Evolutionary conservation across 2,329 filamentous ascomycete genomes (phyloP), one percentile per base, ranked within the genome.

Genomic region (Leptographium wingfieldii): DNA sequence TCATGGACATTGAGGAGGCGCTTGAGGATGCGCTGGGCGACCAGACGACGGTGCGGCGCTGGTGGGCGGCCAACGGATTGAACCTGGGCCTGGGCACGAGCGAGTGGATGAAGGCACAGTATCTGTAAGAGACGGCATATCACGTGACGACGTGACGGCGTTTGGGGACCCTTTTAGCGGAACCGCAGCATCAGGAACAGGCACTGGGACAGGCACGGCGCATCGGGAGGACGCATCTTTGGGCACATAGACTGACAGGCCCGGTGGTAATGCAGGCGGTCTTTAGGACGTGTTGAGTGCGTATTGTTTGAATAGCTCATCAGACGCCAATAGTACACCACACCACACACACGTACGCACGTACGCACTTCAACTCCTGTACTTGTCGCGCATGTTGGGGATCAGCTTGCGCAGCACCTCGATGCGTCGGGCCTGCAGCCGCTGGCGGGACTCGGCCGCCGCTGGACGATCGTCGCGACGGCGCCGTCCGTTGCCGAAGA

Each of bases 1-100:
- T 90, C 1, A 96, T 91, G 71, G 91, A 95, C 71, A 94, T 97
- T 63, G 92, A 96, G 70, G 92, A 96, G 73, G 92, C 92, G 0
- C 78, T 96, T 48, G 92, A 96, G 70, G 92, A 96, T 69, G 89
- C 90, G 27, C 82, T 92, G 56, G 82, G 81, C 10, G 85, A 87
- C 59, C 63, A 90, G 63, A 83, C 85, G 64, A 80, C 81, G 46
- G 89, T 95, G 22, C 77, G 89, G 60, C 78, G 80, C 63, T 97
- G 92, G 92, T 97, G 92, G 92, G 87, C 88, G 29, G 76, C 79
- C 64, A 92, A 94, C 66, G 90, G 90, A 0, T 74, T 95, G 63
- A 92, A 94, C 68, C 72, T 95, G 58, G 88, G 89, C 1, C 78
- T 94, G 49, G 85, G 87, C 3, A 92, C 90, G 49, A 90, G 88